Conservation (phyloP, 2,329 filamentous ascomycete genomes). For the Ophiosphaerella narmari region DNA sequence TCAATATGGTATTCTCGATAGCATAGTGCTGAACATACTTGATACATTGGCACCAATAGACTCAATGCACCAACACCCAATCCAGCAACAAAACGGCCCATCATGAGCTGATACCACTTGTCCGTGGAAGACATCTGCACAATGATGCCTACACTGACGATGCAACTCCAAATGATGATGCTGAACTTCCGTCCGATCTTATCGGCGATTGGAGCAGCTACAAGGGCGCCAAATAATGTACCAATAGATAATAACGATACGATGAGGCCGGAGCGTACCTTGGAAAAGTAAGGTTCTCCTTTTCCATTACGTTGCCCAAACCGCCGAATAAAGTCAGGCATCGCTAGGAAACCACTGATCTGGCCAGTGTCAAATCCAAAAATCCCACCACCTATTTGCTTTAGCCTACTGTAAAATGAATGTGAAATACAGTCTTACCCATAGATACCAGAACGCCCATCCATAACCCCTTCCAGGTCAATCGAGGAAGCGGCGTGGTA, state of each 20-base stretch:
- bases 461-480: conserved; percentile 23
- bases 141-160: conserved; percentile 66
- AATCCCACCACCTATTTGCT: conserved; percentile 31
- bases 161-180: conserved; percentile 63
- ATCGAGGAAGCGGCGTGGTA: conserved; percentile 24
- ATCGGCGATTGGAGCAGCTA: conserved; percentile 62
- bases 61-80: conserved; percentile 67
- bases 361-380: conserved; percentile 34
- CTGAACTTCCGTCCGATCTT: conserved; percentile 63
- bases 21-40: conserved; percentile 32
- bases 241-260: conserved; percentile 64
- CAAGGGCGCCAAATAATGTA: conserved; percentile 72
- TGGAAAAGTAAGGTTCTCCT: conserved; percentile 31
- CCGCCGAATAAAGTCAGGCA: conserved; percentile 33
- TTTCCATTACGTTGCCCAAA: conserved; percentile 22
- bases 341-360: conserved; percentile 38
- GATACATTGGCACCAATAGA: conserved; percentile 63
- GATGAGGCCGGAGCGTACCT: conserved; percentile 35
- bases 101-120: conserved; percentile 66
- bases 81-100: conserved; percentile 66
- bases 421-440: conserved; percentile 13
- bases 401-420: not conserved
- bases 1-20: not conserved
- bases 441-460: conserved; percentile 40
- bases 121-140: conserved; percentile 64